Evolutionary conservation across 2,329 filamentous ascomycete genomes (phyloP).

Genomic region (Aspergillus calidoustus): DNA sequence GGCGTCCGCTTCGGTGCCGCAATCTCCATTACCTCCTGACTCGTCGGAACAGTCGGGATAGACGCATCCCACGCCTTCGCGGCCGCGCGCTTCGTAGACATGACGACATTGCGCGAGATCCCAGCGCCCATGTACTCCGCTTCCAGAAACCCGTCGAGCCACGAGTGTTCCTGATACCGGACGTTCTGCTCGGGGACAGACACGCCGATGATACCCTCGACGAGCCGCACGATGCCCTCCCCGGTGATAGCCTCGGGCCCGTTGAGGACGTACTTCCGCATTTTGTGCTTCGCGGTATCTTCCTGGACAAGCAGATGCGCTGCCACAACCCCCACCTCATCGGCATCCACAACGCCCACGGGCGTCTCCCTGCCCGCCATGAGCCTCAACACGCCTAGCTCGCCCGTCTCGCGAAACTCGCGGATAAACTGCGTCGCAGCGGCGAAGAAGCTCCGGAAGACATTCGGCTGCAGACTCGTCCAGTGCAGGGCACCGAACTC

Average conservation of each 20-base stretch:
- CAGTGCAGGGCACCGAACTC: constrained; percentile 44
- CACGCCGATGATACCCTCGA: constrained; percentile 40
- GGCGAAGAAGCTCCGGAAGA: constrained; percentile 31
- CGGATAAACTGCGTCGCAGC: constrained; percentile 38
- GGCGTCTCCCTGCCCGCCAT: constrained; percentile 35
- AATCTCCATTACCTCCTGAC: constrained; percentile 36
- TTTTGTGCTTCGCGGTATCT: constrained; percentile 35
- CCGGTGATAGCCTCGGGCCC: constrained; percentile 48
- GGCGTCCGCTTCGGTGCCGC: constrained; percentile 35
- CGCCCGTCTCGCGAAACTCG: constrained; percentile 37
- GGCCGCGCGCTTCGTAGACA: constrained; percentile 30
- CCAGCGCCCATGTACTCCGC: not conserved
- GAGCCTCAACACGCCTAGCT: constrained; percentile 27
- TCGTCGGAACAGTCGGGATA: constrained; percentile 29
- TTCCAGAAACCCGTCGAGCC: constrained; percentile 32
- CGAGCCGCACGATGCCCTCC: constrained; percentile 37
- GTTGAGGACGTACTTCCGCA: constrained; percentile 45
- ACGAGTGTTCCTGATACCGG: constrained; percentile 35
- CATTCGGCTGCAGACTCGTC: constrained; percentile 48
- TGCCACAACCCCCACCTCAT: constrained; percentile 43
- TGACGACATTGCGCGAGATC: constrained; percentile 35
- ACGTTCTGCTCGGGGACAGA: constrained; percentile 31
- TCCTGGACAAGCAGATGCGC: constrained; percentile 41
- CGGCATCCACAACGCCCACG: constrained; percentile 30
- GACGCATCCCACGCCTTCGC: constrained; percentile 40